These are phyloP conservation scores for Durotheca rogersii DNA, from an alignment of 495 filamentous ascomycete species.

Conservation along the genomic window DNA sequence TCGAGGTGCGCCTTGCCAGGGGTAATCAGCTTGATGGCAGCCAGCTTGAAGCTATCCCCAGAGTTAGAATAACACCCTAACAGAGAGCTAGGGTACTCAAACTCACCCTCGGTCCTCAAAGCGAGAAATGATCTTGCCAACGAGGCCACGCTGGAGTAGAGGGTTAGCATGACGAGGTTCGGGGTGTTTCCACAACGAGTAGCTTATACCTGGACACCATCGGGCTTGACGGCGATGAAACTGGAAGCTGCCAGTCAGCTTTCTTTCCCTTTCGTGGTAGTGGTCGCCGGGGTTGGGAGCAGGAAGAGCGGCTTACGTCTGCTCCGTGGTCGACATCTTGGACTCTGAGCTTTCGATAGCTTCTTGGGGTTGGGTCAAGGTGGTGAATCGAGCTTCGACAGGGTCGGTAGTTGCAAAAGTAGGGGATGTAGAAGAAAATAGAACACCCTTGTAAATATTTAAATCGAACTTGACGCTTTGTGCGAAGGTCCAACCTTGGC, in stretches of 20 bases:
- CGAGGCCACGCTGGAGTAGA: slow-evolving; percentile 76
- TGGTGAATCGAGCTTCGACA: slow-evolving; percentile 52
- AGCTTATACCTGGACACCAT: slow-evolving; percentile 87
- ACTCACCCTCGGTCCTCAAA: slow-evolving; percentile 91
- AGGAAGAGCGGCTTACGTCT: slow-evolving; percentile 71
- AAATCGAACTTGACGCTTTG: slow-evolving; percentile 33
- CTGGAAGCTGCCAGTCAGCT: slow-evolving; percentile 58
- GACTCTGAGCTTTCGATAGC: slow-evolving; percentile 41
- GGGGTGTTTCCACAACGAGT: slow-evolving; percentile 3
- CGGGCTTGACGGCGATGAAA: slow-evolving; percentile 99
- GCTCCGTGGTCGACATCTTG: slow-evolving; percentile 80
- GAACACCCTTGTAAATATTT: slow-evolving; percentile 33
- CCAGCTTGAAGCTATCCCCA: slow-evolving; percentile 84
- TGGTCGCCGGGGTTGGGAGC: background rate
- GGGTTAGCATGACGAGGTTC: slow-evolving; percentile 22
- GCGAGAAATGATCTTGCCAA: slow-evolving; percentile 94
- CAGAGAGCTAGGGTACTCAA: background rate
- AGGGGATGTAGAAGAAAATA: slow-evolving; percentile 36
- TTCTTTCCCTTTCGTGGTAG: slow-evolving; percentile 1
- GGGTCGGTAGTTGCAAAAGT: slow-evolving; percentile 41
- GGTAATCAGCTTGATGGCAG: slow-evolving; percentile 88
- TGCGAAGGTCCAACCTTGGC: slow-evolving; percentile 31
- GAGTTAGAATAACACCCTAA: slow-evolving; percentile 3
- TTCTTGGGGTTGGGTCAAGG: slow-evolving; percentile 33
- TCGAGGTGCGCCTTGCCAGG: slow-evolving; percentile 92